These are phyloP conservation scores for Platanus orientalis DNA, from an alignment of 164 flowering plant genomes.

Conservation along the genomic window DNA sequence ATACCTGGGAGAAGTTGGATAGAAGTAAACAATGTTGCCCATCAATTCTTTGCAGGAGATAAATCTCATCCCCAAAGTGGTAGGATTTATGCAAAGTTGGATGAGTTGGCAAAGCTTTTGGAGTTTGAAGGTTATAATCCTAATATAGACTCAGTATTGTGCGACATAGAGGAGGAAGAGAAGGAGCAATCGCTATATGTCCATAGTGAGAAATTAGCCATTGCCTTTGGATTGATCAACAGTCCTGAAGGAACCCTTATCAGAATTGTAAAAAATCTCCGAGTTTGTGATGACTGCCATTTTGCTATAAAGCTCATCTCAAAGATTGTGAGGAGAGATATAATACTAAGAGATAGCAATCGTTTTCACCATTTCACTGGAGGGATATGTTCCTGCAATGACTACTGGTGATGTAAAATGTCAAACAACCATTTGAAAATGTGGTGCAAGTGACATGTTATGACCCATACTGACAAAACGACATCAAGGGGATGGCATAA, in stretches of 20 bases:
- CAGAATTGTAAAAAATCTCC: constrained; percentile 21
- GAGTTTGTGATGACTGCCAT: constrained; percentile 21
- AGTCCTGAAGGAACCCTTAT: constrained; percentile 15
- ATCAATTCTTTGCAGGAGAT: constrained; percentile 26
- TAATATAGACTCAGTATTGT: constrained; percentile 4
- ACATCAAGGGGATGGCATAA: no score
- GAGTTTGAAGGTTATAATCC: constrained; percentile 22
- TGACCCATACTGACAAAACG: no score
- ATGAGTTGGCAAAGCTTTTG: constrained; percentile 17
- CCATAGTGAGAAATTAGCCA: constrained; percentile 23
- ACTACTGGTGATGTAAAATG: constrained; percentile 14
- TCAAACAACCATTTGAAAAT: background rate
- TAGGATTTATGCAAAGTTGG: constrained; percentile 14
- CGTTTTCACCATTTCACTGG: constrained; percentile 16
- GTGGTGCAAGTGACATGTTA: no score
- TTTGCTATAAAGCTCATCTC: constrained; percentile 20
- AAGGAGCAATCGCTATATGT: constrained; percentile 13
- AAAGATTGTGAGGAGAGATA: constrained; percentile 19
- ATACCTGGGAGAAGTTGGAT: constrained; percentile 23
- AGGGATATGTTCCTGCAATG: constrained; percentile 18
- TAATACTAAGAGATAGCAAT: constrained; percentile 18
- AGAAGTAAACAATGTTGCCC: constrained; percentile 17
- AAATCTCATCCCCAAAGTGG: constrained; percentile 19
- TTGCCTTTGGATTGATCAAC: constrained; percentile 25
- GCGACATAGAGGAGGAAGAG: constrained; percentile 24